These are phyloP conservation scores for Calonectria multiphialidica DNA, from an alignment of 2,329 filamentous ascomycete genomes.

Conservation along the genomic window DNA sequence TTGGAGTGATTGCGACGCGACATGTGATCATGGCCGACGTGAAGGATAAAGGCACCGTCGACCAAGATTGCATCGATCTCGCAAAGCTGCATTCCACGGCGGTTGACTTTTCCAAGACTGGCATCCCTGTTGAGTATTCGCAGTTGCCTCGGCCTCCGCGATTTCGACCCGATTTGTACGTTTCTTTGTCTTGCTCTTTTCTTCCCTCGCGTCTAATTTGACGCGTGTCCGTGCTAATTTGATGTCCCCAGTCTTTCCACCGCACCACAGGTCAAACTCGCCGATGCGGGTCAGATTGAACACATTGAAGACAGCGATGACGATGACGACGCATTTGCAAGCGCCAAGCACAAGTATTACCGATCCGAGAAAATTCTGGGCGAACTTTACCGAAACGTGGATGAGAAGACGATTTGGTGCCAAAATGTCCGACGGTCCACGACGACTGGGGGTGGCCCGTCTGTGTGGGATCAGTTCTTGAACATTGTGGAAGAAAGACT, in stretches of 20 bases:
- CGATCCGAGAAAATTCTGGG: constrained; percentile 77
- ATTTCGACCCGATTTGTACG: constrained; percentile 68
- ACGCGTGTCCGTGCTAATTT: neutral
- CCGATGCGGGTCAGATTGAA: constrained; percentile 57
- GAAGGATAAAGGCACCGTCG: constrained; percentile 60
- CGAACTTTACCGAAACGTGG: constrained; percentile 76
- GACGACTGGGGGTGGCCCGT: constrained; percentile 40
- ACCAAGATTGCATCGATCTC: constrained; percentile 64
- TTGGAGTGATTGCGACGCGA: constrained; percentile 73
- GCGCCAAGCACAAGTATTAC: constrained; percentile 69
- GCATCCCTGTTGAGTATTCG: constrained; percentile 66
- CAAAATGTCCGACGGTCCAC: constrained; percentile 56
- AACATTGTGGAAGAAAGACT: constrained; percentile 36
- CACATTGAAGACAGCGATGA: constrained; percentile 52
- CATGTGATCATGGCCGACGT: constrained; percentile 77
- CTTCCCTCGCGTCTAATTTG: neutral
- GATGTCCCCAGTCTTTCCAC: constrained; percentile 55
- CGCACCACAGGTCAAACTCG: constrained; percentile 57
- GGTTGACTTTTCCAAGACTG: constrained; percentile 83
- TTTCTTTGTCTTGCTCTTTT: constrained; percentile 15
- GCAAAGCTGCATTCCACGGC: constrained; percentile 77
- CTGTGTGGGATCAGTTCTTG: constrained; percentile 60
- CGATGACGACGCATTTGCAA: constrained; percentile 53
- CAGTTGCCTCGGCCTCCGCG: constrained; percentile 55
- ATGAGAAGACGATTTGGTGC: constrained; percentile 76